Base-by-base conservation (phyloP, 805 yeast genomes). In the Candida glaebosa region DNA sequence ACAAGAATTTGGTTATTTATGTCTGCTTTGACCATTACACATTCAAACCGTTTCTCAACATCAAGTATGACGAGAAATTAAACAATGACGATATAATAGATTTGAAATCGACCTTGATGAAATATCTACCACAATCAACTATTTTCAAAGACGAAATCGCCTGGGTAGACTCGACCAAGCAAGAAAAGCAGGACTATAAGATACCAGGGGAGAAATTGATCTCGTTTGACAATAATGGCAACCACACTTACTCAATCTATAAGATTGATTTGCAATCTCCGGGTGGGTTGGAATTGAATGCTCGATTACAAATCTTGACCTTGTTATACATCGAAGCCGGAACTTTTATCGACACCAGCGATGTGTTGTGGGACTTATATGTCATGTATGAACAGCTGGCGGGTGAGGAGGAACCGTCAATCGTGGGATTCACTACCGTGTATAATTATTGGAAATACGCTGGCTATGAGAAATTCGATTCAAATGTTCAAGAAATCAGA, bases 291-390 rank as follows among this genome's bases (percentile, higher is more conserved):
- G 78, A 75, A 46, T 60, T 88, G 39, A 90, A 82, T 52, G 63
- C 72, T 38, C 65, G 96, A 44, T 70, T 89, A 49, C 95, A 88
- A 51, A 79, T 90, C 2, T 78, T 93, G 51, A 86, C 87, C 12
- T 65, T 91, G 19, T 68, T 93, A 8, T 89, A 83, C 64, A 91
- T 93, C 50, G 99, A 93, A 58, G 98, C 96, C 0, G 98, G 96
- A 1, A 81, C 95, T 1, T 87, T 79, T 53, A 88, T 93, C 42
- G 96, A 90, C 56, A 71, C 74, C 31, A 60, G 60, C 0, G 99
- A 93, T 60, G 72, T 74, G 6, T 70, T 76, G 14, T 93, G 99
- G 99, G 88, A 86, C 37, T 57, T 89, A 2, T 90, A 78, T 56
- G 67, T 83, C 28, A 48, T 84, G 41, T 69, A 68, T 49, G 14